A percentile compares a stretch with the other conserved stretches of the same genome.
Conservation (phyloP, 352 stramenopile species). For the Peronospora destructor region DNA sequence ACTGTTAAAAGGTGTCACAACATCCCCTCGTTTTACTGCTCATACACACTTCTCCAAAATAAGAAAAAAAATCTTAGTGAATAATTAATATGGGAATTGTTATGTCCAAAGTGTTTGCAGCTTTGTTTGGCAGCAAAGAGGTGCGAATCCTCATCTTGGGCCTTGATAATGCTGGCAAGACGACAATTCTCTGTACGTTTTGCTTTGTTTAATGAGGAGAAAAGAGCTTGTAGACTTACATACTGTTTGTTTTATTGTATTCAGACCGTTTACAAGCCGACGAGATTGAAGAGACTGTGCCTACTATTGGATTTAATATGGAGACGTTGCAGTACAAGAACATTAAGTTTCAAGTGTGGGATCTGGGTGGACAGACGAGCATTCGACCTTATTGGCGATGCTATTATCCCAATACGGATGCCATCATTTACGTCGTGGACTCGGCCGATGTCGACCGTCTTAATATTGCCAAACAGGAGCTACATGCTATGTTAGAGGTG, state of each 20-base stretch:
- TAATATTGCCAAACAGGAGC: slow-evolving; percentile 95
- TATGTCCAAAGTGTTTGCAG: slow-evolving; percentile 95
- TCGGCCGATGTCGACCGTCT: slow-evolving; percentile 96
- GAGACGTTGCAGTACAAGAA: slow-evolving; percentile 90
- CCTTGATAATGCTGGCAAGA: slow-evolving; percentile 99
- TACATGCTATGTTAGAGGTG: slow-evolving; percentile 96
- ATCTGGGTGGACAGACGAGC: slow-evolving; percentile 98
- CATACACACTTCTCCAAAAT: neutral
- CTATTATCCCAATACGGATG: slow-evolving; percentile 99
- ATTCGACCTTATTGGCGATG: slow-evolving; percentile 99
- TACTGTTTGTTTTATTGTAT: slow-evolving; percentile 2
- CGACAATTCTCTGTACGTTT: slow-evolving; percentile 97
- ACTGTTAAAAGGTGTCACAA: slow-evolving; percentile 3
- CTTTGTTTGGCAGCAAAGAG: slow-evolving; percentile 98
- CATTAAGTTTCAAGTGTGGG: slow-evolving; percentile 98
- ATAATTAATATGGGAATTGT: slow-evolving; percentile 91
- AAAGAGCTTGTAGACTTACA: too few relatives aligned
- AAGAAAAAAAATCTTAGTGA: too few relatives aligned
- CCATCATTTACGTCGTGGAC: slow-evolving; percentile 94
- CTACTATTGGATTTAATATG: slow-evolving; percentile 98
- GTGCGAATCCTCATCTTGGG: slow-evolving; percentile 99
- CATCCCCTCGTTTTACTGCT: slow-evolving; percentile 7
- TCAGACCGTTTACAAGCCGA: slow-evolving; percentile 78
- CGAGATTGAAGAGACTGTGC: slow-evolving; percentile 98
- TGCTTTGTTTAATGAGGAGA: neutral